A percentile compares a stretch with the other conserved stretches of the same genome.
phyloP scores from a whole-genome alignment of 768 basidiomycete species.

The Agaricus blazei region DNA sequence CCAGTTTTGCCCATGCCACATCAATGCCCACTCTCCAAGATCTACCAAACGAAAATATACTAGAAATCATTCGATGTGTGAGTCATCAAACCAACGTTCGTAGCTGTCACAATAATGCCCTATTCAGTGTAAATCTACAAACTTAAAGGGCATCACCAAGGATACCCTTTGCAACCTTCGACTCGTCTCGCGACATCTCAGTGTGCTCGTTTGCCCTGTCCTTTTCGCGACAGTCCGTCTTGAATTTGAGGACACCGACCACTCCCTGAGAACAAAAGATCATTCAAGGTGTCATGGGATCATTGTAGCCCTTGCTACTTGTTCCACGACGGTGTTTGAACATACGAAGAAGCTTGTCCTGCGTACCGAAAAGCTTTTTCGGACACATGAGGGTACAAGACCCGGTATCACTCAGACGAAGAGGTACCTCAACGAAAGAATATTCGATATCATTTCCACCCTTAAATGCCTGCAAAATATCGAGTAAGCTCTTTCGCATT shows the following conservation, averaged over 20 bases:
- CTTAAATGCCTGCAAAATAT: not conserved
- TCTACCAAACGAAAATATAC: no score
- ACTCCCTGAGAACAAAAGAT: not conserved
- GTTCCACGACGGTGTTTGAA: not conserved
- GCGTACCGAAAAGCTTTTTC: not conserved
- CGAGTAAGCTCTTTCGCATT: not conserved
- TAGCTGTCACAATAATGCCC: not conserved
- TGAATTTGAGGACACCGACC: not conserved
- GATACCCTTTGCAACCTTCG: constrained; percentile 2
- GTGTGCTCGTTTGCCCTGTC: not conserved
- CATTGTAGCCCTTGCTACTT: not conserved
- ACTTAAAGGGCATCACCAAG: not conserved
- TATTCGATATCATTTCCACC: not conserved
- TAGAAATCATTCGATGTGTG: no score
- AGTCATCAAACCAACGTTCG: no score
- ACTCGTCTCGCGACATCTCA: constrained; percentile 1
- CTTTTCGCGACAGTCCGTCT: not conserved
- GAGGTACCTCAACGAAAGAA: not conserved
- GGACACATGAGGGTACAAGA: not conserved
- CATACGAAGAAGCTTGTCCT: not conserved
- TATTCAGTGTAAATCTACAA: not conserved
- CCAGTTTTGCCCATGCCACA: no score
- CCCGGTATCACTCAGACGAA: not conserved
- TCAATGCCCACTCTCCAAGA: no score
- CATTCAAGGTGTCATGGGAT: not conserved